Base-by-base conservation (phyloP, 108 stramenopile species). In the Aureococcus anophagefferens region DNA sequence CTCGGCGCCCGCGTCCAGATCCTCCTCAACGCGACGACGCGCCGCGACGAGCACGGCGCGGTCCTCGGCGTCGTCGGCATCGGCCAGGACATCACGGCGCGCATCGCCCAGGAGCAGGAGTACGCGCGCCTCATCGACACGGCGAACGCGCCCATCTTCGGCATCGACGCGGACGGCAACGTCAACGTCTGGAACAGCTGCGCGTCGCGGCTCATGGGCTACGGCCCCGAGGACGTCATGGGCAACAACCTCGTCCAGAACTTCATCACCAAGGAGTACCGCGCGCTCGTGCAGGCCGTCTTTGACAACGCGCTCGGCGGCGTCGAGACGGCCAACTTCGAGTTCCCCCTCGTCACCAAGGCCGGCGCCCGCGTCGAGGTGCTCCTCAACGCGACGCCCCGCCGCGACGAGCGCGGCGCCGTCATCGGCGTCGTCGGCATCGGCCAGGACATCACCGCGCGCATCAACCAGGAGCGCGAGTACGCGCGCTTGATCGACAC, bases 61-160 rank as follows among this genome's bases (percentile, higher is more conserved):
- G 65, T 89, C 33, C 81, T 91, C 17, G 90, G 90, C 73, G 90
- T 83, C 30, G 83, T 91, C 4, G 81, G 76, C 51, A 83, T 91
- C 37, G 88, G 87, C 0, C 83, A 86, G 72, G 88, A 88, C 68
- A 74, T 88, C 17, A 85, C 86, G 28, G 80, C 72, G 4, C 76
- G 80, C 33, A 33, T 80, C 28, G 79, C 79, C 4, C 79, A 80
- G 45, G 79, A 80, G 66, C 66, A 63, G 66, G 66, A 67, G 66
- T 67, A 67, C 66, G 33, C 30, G 35, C 33, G 35, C 29, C 71
- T 72, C 28, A 62, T 72, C 37, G 71, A 72, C 33, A 72, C 71
- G 1, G 71, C 71, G 11, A 72, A 72, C 63, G 71, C 71, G 4
- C 71, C 71, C 17, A 72, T 72, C 63, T 72, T 72, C 64, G 71